Base-by-base conservation (phyloP, 2,329 filamentous ascomycete genomes). In the Xylariaceae sp. region DNA sequence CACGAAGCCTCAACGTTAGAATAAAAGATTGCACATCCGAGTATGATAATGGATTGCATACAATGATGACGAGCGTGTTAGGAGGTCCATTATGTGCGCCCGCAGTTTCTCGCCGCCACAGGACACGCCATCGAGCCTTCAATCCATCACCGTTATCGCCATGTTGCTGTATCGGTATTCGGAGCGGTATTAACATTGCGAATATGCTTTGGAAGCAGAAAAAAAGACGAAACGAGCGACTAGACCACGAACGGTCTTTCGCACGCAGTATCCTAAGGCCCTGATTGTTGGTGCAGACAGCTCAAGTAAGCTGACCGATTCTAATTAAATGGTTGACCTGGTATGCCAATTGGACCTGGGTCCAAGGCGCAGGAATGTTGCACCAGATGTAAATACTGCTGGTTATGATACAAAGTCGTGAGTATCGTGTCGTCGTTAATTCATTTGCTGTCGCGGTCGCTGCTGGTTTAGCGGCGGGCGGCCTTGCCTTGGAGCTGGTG, bases 141-240 rank as follows among this genome's bases (percentile, higher is more conserved):
- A 48, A 36, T 27, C 44, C 42, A 33, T 51, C 32, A 42, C 41
- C 11, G 17, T 36, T 40, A 36, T 44, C 17, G 43, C 49, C 40
- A 11, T 45, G 50, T 18, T 57, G 42, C 33, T 61, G 57, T 11
- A 62, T 41, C 2, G 59, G 57, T 47, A 62, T 61, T 41, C 53
- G 61, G 47, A 57, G 45, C 32, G 59, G 62, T 33, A 62, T 53
- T 2, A 54, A 45, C 62, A 64, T 64, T 18, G 32, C 51, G 48
- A 48, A 45, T 36, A 12, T 5, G 38, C 6, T 38, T 35, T 31
- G 22, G 30, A 7, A 32, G 32, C 12, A 17, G n/a, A 31, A 4
- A 40, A 44, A 6, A 39, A 43, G 38, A 36, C n/a, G 46, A 38
- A 57, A 54, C 57, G 54, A 62, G 56, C 50, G 59, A 62, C 56